Conservation (phyloP, 2,329 filamentous ascomycete species). For the Onygenales sp. region DNA sequence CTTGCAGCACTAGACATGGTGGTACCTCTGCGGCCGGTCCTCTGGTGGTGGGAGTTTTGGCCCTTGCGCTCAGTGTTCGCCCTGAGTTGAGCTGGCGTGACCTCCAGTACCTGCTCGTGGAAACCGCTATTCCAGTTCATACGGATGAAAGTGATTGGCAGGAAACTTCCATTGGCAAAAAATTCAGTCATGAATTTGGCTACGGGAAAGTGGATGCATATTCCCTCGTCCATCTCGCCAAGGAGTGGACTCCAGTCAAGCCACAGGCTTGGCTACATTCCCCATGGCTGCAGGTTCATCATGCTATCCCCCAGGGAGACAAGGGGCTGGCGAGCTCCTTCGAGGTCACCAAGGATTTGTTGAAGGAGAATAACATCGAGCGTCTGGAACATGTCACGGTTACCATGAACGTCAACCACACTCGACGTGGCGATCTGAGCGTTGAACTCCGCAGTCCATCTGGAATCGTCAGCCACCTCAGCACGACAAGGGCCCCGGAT, state of each 20-base stretch:
- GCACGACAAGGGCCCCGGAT: conserved; percentile 64
- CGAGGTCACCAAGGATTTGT: conserved; percentile 70
- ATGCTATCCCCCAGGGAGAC: conserved; percentile 74
- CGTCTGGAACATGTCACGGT: conserved; percentile 90
- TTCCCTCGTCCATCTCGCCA: conserved; percentile 73
- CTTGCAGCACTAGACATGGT: conserved; percentile 74
- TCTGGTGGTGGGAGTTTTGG: conserved; percentile 83
- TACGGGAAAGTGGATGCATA: conserved; percentile 93
- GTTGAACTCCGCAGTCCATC: conserved; percentile 82
- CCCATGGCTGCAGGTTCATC: conserved; percentile 85
- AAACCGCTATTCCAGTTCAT: conserved; percentile 75
- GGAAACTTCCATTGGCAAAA: conserved; percentile 66
- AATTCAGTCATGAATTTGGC: conserved; percentile 89
- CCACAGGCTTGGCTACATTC: conserved; percentile 92
- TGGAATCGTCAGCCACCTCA: conserved; percentile 73
- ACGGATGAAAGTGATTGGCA: conserved; percentile 69
- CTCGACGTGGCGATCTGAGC: conserved; percentile 78
- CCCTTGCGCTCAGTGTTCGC: conserved; percentile 72
- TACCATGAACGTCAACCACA: conserved; percentile 92
- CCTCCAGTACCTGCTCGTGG: conserved; percentile 79
- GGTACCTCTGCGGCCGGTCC: conserved; percentile 94
- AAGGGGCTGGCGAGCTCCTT: conserved; percentile 71
- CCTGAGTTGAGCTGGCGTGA: conserved; percentile 90
- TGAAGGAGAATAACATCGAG: conserved; percentile 72
- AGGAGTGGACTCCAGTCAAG: conserved; percentile 79